Conservation (phyloP, 495 filamentous ascomycete species). For the Penicillium herquei region DNA sequence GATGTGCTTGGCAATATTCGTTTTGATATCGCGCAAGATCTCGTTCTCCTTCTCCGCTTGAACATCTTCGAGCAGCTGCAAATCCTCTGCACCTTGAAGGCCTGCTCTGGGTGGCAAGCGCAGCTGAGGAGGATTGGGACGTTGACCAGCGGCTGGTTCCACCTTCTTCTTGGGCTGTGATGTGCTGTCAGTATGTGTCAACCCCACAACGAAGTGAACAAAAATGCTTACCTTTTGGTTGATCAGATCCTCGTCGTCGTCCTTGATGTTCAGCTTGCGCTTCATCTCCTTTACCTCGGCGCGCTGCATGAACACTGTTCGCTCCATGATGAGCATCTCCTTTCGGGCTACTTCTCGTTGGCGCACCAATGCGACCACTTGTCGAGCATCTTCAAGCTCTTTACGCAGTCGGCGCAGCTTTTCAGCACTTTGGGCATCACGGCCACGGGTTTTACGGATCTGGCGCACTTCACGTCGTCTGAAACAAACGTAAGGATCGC, state of each 20-base stretch:
- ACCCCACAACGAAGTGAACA: neutral
- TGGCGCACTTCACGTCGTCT: conserved; percentile 91
- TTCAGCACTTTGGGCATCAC: conserved; percentile 90
- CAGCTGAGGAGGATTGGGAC: conserved; percentile 56
- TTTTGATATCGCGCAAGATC: conserved; percentile 72
- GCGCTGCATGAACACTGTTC: conserved; percentile 76
- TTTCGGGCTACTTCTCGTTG: conserved; percentile 75
- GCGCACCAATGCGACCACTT: conserved; percentile 71
- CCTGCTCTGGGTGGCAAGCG: conserved; percentile 70
- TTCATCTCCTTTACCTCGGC: conserved; percentile 80
- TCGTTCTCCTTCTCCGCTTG: conserved; percentile 80
- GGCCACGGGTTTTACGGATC: conserved; percentile 87
- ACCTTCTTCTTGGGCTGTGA: conserved; percentile 68
- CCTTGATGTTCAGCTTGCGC: conserved; percentile 82
- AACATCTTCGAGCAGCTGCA: conserved; percentile 70
- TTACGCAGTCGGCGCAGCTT: conserved; percentile 89
- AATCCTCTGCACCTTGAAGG: conserved; percentile 65
- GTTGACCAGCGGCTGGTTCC: conserved; percentile 53
- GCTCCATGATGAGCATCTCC: conserved; percentile 72
- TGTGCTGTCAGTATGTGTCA: conserved; percentile 32
- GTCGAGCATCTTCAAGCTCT: conserved; percentile 86
- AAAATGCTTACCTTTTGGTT: conserved; percentile 76
- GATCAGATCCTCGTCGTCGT: conserved; percentile 91
- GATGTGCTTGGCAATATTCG: conserved; percentile 76
- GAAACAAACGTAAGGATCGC: conserved; percentile 98